These are phyloP conservation scores for Takakia lepidozioides DNA, from an alignment of 225 moss, liverwort and hornwort species.

Conservation along the genomic window DNA sequence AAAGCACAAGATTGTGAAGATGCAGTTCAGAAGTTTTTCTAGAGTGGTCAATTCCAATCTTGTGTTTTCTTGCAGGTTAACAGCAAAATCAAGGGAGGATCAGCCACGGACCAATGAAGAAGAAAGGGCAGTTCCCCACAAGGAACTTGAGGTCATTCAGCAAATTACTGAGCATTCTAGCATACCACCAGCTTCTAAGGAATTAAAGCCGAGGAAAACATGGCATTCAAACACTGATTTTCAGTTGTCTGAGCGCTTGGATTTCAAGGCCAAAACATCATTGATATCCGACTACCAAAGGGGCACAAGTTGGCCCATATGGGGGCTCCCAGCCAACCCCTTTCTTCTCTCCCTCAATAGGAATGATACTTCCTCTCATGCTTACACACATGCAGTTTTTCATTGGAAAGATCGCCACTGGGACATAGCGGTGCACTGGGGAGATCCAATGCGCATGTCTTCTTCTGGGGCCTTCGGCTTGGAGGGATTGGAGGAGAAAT, in stretches of 20 bases:
- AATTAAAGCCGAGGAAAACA: slow-evolving; percentile 12
- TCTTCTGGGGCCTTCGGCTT: slow-evolving; percentile 12
- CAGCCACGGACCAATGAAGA: too few species aligned
- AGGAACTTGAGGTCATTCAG: too few species aligned
- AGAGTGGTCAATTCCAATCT: too few species aligned
- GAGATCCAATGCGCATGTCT: slow-evolving; percentile 20
- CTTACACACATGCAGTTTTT: slow-evolving; percentile 61
- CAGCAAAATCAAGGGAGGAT: too few species aligned
- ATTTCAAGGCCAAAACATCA: slow-evolving; percentile 16
- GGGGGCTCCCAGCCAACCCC: slow-evolving; percentile 81
- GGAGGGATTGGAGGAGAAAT: slow-evolving; percentile 12
- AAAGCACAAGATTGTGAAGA: too few species aligned
- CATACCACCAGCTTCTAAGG: slow-evolving; percentile 13
- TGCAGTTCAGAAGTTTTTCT: too few species aligned
- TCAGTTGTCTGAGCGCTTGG: slow-evolving; percentile 8
- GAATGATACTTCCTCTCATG: slow-evolving; percentile 35
- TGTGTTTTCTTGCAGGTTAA: too few species aligned
- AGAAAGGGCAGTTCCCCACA: too few species aligned
- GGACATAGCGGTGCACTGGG: slow-evolving; percentile 65
- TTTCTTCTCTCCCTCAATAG: slow-evolving; percentile 46
- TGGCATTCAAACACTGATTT: slow-evolving; percentile 21
- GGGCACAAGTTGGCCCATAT: slow-evolving; percentile 78
- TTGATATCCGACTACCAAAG: slow-evolving; percentile 50
- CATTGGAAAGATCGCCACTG: slow-evolving; percentile 56
- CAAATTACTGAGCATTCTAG: slow-evolving; percentile 7